These are phyloP conservation scores for Corylus americana DNA, from an alignment of 306 rosid species.

Conservation along the genomic window DNA sequence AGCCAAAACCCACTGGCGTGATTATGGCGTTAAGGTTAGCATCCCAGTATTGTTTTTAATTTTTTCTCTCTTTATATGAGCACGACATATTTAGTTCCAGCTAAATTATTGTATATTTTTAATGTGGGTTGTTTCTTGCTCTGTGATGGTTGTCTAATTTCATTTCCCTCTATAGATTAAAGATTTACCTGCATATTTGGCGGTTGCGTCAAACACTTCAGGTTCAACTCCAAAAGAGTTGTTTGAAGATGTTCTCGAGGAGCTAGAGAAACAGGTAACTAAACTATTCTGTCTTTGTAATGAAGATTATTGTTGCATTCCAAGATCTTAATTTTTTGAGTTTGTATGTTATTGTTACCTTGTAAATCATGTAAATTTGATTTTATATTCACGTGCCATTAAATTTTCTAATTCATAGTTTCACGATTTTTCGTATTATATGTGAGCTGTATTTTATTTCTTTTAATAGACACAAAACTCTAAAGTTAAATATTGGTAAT, in stretches of 20 bases:
- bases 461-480: not conserved
- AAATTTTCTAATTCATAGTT: not conserved
- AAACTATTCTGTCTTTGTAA: slow-evolving; percentile 24
- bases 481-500: not conserved
- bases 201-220: slow-evolving; percentile 76
- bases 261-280: slow-evolving; percentile 79
- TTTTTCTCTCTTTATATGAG: slow-evolving; percentile 14
- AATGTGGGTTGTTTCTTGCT: slow-evolving; percentile 16
- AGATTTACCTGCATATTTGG: slow-evolving; percentile 73
- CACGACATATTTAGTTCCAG: slow-evolving; percentile 5
- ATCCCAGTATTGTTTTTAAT: slow-evolving; percentile 14
- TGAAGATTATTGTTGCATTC: slow-evolving; percentile 6
- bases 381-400: slow-evolving; percentile 9
- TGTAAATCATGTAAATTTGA: not conserved
- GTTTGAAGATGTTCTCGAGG: slow-evolving; percentile 87
- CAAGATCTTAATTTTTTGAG: not conserved
- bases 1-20: slow-evolving; percentile 90
- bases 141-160: slow-evolving; percentile 15
- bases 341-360: not conserved
- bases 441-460: not conserved
- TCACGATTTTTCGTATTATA: not conserved
- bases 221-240: slow-evolving; percentile 92
- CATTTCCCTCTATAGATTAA: slow-evolving; percentile 52
- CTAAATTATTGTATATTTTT: slow-evolving; percentile 3
- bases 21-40: slow-evolving; percentile 64